Percentiles rank a stretch among this genome's conserved stretches.
Evolutionary conservation across 768 basidiomycete genomes (phyloP).

Genomic region (Austroboletus festivus): DNA sequence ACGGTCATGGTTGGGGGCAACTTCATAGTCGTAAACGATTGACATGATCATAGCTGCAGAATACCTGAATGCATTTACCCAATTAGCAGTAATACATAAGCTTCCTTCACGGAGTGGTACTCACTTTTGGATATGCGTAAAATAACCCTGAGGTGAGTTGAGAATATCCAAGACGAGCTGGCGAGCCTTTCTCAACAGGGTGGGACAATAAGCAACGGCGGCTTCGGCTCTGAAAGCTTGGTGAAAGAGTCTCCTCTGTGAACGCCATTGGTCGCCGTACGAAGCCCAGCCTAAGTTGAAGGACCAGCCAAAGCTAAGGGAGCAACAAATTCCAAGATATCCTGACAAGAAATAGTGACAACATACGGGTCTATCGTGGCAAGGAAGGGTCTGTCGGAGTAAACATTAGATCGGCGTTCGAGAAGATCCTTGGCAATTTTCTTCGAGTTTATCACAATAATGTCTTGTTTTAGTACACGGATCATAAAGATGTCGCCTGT

Average conservation of each 20-base stretch:
- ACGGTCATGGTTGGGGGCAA: conserved; percentile 34
- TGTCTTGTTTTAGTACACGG: conserved; percentile 20
- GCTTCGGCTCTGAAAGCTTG: conserved; percentile 23
- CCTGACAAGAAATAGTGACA: background rate
- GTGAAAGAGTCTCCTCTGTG: conserved; percentile 23
- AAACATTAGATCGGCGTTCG: conserved; percentile 24
- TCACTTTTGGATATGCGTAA: conserved; percentile 9
- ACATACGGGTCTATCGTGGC: conserved; percentile 16
- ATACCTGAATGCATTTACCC: conserved; percentile 17
- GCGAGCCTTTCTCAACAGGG: conserved; percentile 19
- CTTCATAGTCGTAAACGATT: conserved; percentile 39
- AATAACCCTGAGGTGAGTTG: background rate
- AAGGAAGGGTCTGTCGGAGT: conserved; percentile 26
- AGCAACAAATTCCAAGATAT: background rate
- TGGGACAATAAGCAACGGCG: conserved; percentile 4
- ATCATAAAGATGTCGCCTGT: conserved; percentile 22
- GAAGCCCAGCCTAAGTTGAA: conserved; percentile 15
- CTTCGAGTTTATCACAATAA: conserved; percentile 25
- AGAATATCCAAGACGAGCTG: conserved; percentile 18
- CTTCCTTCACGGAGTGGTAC: background rate
- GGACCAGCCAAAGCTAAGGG: conserved; percentile 19
- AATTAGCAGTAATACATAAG: background rate
- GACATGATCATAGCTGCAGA: conserved; percentile 37
- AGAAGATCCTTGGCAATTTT: conserved; percentile 28
- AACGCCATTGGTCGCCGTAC: conserved; percentile 24